Evolutionary conservation across 148 eudicot genomes (phyloP).

Genomic region (Selenicereus undatus): DNA sequence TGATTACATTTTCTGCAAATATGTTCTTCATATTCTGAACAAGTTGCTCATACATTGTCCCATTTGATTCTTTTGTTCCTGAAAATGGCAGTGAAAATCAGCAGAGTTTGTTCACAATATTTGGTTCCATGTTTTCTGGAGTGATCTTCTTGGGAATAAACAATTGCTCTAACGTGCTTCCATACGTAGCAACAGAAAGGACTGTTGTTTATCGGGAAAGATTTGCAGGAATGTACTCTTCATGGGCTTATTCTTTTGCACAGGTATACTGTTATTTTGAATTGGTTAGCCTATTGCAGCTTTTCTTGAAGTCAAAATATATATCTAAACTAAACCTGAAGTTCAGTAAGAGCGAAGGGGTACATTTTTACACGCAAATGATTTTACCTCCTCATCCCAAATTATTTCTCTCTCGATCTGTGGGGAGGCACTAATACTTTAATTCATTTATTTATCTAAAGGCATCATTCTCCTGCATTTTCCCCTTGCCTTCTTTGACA

Average conservation of each 20-base stretch:
- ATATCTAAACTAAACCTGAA: background rate
- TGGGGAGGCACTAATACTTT: too few species aligned
- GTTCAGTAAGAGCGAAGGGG: background rate
- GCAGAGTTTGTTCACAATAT: constrained; percentile 51
- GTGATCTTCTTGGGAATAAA: constrained; percentile 56
- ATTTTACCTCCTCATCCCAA: background rate
- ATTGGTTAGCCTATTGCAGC: background rate
- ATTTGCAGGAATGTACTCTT: constrained; percentile 79
- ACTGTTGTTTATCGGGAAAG: constrained; percentile 70
- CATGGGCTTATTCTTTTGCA: constrained; percentile 76
- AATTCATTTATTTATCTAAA: too few species aligned
- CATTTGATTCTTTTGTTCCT: constrained; percentile 6
- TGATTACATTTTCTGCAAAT: background rate
- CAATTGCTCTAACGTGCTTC: constrained; percentile 44
- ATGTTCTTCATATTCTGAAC: background rate
- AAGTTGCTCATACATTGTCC: background rate
- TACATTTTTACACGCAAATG: background rate
- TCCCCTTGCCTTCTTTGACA: too few species aligned
- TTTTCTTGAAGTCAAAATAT: background rate
- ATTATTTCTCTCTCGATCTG: background rate
- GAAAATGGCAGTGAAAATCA: constrained; percentile 53
- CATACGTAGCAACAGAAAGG: constrained; percentile 55
- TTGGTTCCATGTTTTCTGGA: constrained; percentile 56
- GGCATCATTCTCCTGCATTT: too few species aligned
- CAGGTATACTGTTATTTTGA: constrained; percentile 44